phyloP scores from a whole-genome alignment of 768 basidiomycete species.

The Hirschioporus abietinus region DNA sequence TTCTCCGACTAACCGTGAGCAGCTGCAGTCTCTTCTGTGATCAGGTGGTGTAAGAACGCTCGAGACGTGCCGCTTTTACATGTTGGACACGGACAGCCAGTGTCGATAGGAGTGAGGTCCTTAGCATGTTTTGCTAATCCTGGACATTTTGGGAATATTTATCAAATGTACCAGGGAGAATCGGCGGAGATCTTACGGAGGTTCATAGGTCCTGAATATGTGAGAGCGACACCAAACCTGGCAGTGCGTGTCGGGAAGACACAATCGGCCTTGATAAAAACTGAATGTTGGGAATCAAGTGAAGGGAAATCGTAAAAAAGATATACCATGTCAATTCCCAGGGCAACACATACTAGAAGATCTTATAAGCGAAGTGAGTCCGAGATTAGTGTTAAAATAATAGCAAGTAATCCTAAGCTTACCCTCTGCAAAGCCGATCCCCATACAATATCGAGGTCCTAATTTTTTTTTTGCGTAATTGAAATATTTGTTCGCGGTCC shows the following conservation, averaged over 20 bases:
- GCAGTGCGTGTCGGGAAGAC: constrained; percentile 93
- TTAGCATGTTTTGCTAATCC: constrained; percentile 65
- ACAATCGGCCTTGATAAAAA: constrained; percentile 66
- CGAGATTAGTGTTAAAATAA: not conserved
- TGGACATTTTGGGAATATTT: constrained; percentile 20
- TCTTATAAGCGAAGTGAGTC: constrained; percentile 37
- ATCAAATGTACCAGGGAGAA: not conserved
- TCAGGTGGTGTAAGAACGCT: constrained; percentile 69
- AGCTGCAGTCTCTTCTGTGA: constrained; percentile 77
- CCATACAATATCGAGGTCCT: constrained; percentile 93
- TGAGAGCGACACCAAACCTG: constrained; percentile 85
- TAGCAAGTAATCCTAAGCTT: too few species aligned
- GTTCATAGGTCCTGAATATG: constrained; percentile 76
- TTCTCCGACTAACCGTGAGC: constrained; percentile 60
- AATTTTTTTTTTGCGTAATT: constrained; percentile 10
- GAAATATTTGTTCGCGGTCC: constrained; percentile 6
- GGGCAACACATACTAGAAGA: constrained; percentile 81
- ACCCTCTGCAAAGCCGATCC: constrained; percentile 91
- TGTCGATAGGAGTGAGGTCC: constrained; percentile 70
- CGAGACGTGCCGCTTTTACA: constrained; percentile 63
- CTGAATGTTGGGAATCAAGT: constrained; percentile 1
- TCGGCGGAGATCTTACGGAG: constrained; percentile 42
- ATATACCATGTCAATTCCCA: constrained; percentile 87
- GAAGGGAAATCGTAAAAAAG: not conserved
- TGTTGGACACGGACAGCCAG: constrained; percentile 80